A percentile compares a stretch with the other conserved stretches of the same genome.
These are phyloP conservation scores for Echinosophora koreensis DNA, from an alignment of 306 rosid species.

Conservation along the genomic window DNA sequence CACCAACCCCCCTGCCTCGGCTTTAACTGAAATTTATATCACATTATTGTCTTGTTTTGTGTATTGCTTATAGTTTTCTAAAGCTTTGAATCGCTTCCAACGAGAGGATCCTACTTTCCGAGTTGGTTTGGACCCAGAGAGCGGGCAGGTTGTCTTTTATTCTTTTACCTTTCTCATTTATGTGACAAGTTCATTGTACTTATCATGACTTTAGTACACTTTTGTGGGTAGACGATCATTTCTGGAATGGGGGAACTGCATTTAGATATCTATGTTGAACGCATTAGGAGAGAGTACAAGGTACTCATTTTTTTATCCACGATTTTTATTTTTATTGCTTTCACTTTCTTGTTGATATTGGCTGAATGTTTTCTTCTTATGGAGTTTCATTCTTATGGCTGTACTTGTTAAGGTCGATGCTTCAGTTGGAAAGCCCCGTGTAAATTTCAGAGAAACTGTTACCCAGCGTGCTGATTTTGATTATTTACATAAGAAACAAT, in stretches of 20 bases:
- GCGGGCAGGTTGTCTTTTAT: slow-evolving; percentile 79
- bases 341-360: slow-evolving; percentile 25
- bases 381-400: slow-evolving; percentile 39
- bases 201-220: slow-evolving; percentile 32
- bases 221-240: slow-evolving; percentile 79
- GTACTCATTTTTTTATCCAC: slow-evolving; percentile 46
- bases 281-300: slow-evolving; percentile 94
- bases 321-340: neutral
- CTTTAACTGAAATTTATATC: neutral
- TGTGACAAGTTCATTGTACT: slow-evolving; percentile 37
- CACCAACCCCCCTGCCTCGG: neutral
- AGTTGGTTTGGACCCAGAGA: slow-evolving; percentile 97
- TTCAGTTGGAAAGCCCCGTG: slow-evolving; percentile 97
- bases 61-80: slow-evolving; percentile 73
- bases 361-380: slow-evolving; percentile 39
- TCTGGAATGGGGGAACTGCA: slow-evolving; percentile 99
- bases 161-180: neutral
- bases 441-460: slow-evolving; percentile 98
- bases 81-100: slow-evolving; percentile 98
- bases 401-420: slow-evolving; percentile 79
- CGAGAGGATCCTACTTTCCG: slow-evolving; percentile 98
- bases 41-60: slow-evolving; percentile 35
- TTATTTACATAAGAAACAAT: slow-evolving; percentile 95
- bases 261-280: slow-evolving; percentile 95
- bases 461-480: slow-evolving; percentile 93